Conservation (phyloP, 148 eudicot genomes). For the Polygonum aviculare region DNA sequence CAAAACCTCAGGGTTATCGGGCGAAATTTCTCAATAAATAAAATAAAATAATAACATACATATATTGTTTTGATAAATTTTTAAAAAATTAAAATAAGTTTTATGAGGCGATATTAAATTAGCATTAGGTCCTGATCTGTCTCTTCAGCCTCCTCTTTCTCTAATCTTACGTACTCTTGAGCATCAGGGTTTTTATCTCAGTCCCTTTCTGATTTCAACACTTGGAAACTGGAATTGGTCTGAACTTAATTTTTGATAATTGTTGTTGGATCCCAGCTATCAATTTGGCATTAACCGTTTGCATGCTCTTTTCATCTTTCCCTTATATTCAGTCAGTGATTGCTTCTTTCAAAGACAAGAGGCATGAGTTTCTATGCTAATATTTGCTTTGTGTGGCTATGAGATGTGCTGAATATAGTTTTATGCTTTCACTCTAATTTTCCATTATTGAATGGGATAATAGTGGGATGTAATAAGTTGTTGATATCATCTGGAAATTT, state of each 20-base stretch:
- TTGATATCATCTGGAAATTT: neutral
- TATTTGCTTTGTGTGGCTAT: neutral
- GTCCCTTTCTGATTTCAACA: neutral
- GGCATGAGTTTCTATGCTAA: neutral
- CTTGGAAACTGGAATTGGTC: neutral
- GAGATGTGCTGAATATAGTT: neutral
- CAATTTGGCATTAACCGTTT: neutral
- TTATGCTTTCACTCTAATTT: neutral
- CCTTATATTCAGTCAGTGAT: neutral
- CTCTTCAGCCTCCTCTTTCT: neutral
- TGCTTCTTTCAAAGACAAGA: neutral
- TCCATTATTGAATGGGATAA: neutral
- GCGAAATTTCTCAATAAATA: too few relatives aligned
- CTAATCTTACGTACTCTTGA: neutral
- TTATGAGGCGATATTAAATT: too few relatives aligned
- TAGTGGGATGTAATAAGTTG: neutral
- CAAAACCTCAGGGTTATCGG: too few relatives aligned
- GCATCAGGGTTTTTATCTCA: conserved; percentile 14
- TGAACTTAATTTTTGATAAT: neutral
- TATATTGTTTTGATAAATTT: too few relatives aligned
- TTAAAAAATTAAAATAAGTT: too few relatives aligned
- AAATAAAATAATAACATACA: too few relatives aligned
- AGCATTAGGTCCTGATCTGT: too few relatives aligned
- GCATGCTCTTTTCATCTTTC: neutral
- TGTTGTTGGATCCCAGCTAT: neutral